phyloP scores from a whole-genome alignment of 1,284 basidiomycete species.

The Rhodotorula sp. region DNA sequence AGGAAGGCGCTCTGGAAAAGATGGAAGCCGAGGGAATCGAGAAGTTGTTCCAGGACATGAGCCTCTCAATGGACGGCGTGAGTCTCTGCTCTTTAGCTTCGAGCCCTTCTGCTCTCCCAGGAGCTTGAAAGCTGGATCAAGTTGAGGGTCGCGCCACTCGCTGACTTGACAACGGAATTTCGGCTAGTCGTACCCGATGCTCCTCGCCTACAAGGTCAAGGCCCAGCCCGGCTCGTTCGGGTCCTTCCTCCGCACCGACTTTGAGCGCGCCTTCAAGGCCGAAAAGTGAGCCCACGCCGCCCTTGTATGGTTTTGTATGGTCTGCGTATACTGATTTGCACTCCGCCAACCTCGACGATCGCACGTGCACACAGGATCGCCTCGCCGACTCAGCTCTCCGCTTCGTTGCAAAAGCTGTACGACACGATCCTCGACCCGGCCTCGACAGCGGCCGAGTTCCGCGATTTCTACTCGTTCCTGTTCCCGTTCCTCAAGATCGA shows the following conservation, averaged over 20 bases:
- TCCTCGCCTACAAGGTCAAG: conserved; percentile 33
- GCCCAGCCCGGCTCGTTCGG: conserved; percentile 29
- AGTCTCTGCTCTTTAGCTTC: not conserved
- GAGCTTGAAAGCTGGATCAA: no score
- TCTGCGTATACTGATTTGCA: no score
- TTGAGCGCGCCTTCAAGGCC: conserved; percentile 12
- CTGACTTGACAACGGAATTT: no score
- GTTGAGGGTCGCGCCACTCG: no score
- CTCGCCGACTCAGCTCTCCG: conserved; percentile 11
- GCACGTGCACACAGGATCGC: conserved; percentile 3
- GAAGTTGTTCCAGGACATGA: conserved; percentile 37
- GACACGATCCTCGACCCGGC: not conserved
- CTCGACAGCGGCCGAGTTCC: conserved; percentile 1
- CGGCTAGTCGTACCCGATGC: conserved; percentile 25
- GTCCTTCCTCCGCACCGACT: conserved; percentile 17
- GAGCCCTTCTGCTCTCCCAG: no score
- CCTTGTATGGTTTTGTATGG: not conserved
- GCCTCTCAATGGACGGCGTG: conserved; percentile 33
- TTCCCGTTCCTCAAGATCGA: conserved; percentile 34
- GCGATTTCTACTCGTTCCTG: conserved; percentile 28
- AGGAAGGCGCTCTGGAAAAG: conserved; percentile 13
- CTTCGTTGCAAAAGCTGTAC: not conserved
- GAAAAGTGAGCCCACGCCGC: conserved; percentile 7
- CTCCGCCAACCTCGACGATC: no score
- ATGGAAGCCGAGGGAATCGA: conserved; percentile 37